Conservation (phyloP, 73 alveolate species). For the Uronychia setigera region DNA sequence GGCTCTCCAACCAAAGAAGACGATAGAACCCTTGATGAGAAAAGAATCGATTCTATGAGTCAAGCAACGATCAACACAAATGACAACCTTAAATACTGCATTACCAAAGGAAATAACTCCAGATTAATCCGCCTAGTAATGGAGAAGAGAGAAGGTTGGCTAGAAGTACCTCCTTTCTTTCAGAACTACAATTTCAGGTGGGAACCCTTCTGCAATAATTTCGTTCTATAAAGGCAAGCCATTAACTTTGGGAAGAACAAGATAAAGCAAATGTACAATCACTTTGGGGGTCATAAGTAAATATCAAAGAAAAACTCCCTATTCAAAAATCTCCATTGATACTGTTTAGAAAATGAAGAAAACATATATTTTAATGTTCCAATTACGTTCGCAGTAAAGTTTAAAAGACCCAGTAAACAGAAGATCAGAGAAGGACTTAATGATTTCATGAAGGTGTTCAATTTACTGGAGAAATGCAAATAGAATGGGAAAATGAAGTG, state of each 20-base stretch:
- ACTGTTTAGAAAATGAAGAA: slow-evolving; percentile 29
- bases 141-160: slow-evolving; percentile 46
- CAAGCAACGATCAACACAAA: not conserved
- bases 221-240: not conserved
- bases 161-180: slow-evolving; percentile 23
- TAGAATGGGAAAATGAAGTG: not conserved
- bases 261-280: slow-evolving; percentile 32
- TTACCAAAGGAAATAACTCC: slow-evolving; percentile 30
- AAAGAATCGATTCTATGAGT: not conserved
- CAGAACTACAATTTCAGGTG: slow-evolving; percentile 37
- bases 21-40: not conserved
- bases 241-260: not conserved
- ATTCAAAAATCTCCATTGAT: slow-evolving; percentile 1
- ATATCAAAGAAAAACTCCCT: slow-evolving; percentile 28
- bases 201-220: slow-evolving; percentile 30
- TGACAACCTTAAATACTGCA: not conserved
- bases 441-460: not conserved
- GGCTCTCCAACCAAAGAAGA: not conserved
- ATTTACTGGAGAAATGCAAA: not conserved
- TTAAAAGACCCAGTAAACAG: not conserved
- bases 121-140: slow-evolving; percentile 31
- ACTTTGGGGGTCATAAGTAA: slow-evolving; percentile 27
- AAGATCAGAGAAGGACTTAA: not conserved
- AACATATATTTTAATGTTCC: slow-evolving; percentile 32
- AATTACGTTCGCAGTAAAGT: slow-evolving; percentile 22